A percentile compares a stretch with the other conserved stretches of the same genome.
These are phyloP conservation scores for Crithidia mellificae DNA, from an alignment of 208 protist genomes.

Conservation along the genomic window DNA sequence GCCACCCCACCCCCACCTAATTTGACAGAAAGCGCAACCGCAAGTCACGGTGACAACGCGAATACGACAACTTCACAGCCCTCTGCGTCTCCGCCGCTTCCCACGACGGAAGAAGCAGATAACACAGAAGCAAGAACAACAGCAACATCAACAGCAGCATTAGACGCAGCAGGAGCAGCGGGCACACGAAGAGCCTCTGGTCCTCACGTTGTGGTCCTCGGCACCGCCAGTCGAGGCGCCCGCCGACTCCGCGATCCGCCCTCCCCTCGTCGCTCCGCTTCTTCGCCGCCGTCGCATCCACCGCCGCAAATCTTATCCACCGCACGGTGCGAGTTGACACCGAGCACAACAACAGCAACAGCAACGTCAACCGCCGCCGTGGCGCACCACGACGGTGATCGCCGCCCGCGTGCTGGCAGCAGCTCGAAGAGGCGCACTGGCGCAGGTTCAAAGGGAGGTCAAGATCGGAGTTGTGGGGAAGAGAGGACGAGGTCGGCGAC, in stretches of 20 bases:
- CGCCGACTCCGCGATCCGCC: neutral
- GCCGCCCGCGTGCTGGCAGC: too few relatives aligned
- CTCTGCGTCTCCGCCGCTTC: neutral
- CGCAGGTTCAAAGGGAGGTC: too few relatives aligned
- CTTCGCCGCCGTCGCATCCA: conserved; percentile 2
- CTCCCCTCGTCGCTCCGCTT: conserved; percentile 9
- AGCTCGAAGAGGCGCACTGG: too few relatives aligned
- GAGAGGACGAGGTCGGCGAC: too few relatives aligned
- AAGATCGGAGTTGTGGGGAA: too few relatives aligned
- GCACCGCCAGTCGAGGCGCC: neutral
- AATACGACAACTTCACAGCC: neutral
- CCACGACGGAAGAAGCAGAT: neutral
- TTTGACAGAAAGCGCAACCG: too few relatives aligned
- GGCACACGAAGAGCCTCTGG: too few relatives aligned
- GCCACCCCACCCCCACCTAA: too few relatives aligned
- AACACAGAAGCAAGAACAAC: neutral
- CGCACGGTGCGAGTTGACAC: conserved; percentile 2
- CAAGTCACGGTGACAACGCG: neutral
- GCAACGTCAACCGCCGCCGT: neutral
- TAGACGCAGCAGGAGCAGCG: neutral
- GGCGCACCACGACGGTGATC: neutral
- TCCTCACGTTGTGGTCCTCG: too few relatives aligned
- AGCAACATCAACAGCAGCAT: neutral
- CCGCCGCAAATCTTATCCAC: conserved; percentile 4
- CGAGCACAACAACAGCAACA: too few relatives aligned